Percentiles rank a stretch among this genome's conserved stretches.
Evolutionary conservation across 73 alveolate species (phyloP).

Genomic region (Urostyla sp.): DNA sequence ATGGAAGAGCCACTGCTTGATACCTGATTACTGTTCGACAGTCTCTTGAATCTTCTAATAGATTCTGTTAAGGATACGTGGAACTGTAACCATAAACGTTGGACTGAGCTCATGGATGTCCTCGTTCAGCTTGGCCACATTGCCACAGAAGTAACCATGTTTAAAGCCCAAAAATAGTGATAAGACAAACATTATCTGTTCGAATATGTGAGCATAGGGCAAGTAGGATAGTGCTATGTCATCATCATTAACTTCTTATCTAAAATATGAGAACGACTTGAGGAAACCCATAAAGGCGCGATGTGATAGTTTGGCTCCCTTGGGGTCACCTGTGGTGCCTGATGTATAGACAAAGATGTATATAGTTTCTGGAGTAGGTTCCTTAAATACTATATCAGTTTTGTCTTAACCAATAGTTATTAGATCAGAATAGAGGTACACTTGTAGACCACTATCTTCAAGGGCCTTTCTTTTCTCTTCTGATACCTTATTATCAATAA

Average conservation of each 20-base stretch:
- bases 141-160: slow-evolving; percentile 68
- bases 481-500: slow-evolving; percentile 47
- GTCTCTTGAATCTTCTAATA: slow-evolving; percentile 63
- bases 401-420: slow-evolving; percentile 44
- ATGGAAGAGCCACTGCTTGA: slow-evolving; percentile 61
- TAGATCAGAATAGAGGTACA: slow-evolving; percentile 47
- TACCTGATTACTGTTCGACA: slow-evolving; percentile 44
- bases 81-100: slow-evolving; percentile 76
- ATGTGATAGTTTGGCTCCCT: slow-evolving; percentile 45
- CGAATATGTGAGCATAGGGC: slow-evolving; percentile 44
- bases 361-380: slow-evolving; percentile 64
- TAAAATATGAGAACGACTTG: background rate
- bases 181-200: slow-evolving; percentile 13
- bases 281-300: background rate
- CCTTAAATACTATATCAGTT: slow-evolving; percentile 12
- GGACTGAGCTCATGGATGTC: slow-evolving; percentile 77
- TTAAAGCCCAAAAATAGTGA: slow-evolving; percentile 43
- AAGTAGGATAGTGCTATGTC: slow-evolving; percentile 31
- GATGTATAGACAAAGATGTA: slow-evolving; percentile 76
- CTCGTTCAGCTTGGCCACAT: slow-evolving; percentile 58
- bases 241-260: background rate
- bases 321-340: slow-evolving; percentile 86
- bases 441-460: slow-evolving; percentile 39
- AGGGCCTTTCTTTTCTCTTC: slow-evolving; percentile 33
- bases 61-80: slow-evolving; percentile 75